Percentiles rank a stretch among this genome's conserved stretches.
These are phyloP conservation scores for Eucalyptus grandis DNA, from an alignment of 345 rosid species.

Conservation along the genomic window DNA sequence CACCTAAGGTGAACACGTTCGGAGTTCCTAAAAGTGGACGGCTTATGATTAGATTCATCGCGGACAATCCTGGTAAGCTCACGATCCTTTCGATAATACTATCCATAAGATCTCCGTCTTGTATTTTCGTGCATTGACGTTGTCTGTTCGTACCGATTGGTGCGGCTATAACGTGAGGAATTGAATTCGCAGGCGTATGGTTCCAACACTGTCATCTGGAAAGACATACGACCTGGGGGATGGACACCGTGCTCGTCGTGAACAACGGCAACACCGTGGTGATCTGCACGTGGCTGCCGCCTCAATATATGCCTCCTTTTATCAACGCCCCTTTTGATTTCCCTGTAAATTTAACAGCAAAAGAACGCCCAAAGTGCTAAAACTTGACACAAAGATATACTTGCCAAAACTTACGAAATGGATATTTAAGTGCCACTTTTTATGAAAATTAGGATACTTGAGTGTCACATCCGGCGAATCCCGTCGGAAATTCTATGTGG, in stretches of 20 bases:
- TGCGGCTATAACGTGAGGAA: background rate
- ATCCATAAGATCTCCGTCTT: too few species aligned
- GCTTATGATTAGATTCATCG: slow-evolving; percentile 10
- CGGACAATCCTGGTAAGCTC: slow-evolving; percentile 16
- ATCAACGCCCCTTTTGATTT: background rate
- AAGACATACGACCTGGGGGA: background rate
- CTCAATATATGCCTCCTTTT: background rate
- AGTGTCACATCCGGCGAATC: fast-evolving
- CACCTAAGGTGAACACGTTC: slow-evolving; percentile 20
- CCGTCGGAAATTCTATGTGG: fast-evolving
- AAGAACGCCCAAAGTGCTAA: fast-evolving
- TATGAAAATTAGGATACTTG: too few species aligned
- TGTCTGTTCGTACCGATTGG: background rate
- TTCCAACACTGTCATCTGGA: background rate
- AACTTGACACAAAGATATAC: fast-evolving
- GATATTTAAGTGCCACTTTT: fast-evolving
- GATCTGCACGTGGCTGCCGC: background rate
- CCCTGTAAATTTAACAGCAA: background rate
- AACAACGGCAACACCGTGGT: background rate
- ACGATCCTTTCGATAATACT: background rate
- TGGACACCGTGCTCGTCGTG: background rate
- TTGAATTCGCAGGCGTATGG: background rate
- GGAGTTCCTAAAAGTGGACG: slow-evolving; percentile 13
- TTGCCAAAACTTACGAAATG: fast-evolving
- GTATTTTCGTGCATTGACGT: background rate